Conservation (phyloP, 108 stramenopile species). For the Ochromonas danica region DNA sequence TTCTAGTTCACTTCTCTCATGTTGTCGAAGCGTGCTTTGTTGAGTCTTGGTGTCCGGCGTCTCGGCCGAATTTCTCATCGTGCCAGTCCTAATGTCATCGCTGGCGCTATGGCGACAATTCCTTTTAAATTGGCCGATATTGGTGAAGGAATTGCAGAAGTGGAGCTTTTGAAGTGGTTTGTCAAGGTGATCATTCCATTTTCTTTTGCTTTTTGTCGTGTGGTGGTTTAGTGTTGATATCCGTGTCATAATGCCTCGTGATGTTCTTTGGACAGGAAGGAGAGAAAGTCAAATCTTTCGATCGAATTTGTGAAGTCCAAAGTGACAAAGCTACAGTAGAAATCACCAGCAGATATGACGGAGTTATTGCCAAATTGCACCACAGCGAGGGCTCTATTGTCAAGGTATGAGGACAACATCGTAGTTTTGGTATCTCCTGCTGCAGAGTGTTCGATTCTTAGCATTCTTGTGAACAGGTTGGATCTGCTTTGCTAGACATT, state of each 20-base stretch:
- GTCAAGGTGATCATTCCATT: constrained; percentile 66
- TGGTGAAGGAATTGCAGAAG: constrained; percentile 97
- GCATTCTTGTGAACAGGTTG: background rate
- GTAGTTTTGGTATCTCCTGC: too few relatives aligned
- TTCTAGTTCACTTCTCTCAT: too few relatives aligned
- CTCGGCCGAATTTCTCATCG: too few relatives aligned
- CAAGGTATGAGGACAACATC: constrained; percentile 62
- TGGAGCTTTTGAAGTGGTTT: constrained; percentile 92
- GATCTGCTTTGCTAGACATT: constrained; percentile 41
- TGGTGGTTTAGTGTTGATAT: too few relatives aligned
- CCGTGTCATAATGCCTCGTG: too few relatives aligned
- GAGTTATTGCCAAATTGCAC: constrained; percentile 66
- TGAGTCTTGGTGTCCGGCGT: too few relatives aligned
- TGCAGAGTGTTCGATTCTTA: background rate
- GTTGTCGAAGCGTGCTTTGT: too few relatives aligned
- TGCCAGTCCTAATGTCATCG: too few relatives aligned
- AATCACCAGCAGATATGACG: constrained; percentile 90
- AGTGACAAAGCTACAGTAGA: constrained; percentile 97
- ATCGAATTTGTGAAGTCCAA: constrained; percentile 91
- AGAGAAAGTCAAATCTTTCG: constrained; percentile 81
- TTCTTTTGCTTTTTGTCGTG: too few relatives aligned
- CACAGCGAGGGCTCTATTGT: constrained; percentile 80
- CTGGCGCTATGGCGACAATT: too few relatives aligned
- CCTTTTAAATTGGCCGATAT: constrained; percentile 76
- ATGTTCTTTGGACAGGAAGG: constrained; percentile 49